Conservation (phyloP, 192 early-diverging fungal genomes). For the Thamnidium elegans region DNA sequence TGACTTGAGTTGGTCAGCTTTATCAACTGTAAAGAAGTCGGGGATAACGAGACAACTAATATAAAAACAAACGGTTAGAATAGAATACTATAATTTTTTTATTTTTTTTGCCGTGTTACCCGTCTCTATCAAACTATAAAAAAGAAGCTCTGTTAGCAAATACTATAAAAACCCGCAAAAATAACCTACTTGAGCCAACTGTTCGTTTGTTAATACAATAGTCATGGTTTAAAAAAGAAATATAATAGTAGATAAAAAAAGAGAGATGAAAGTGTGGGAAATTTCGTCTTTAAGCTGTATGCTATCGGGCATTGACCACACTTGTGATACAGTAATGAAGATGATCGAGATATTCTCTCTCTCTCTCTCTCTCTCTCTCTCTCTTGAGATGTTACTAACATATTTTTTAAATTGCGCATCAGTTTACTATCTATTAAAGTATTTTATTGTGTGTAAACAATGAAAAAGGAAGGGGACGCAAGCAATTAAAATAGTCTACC, state of each 20-base stretch:
- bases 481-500: too few species aligned
- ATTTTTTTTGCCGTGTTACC: not conserved
- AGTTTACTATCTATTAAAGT: too few species aligned
- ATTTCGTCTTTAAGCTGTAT: too few species aligned
- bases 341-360: too few species aligned
- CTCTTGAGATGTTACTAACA: too few species aligned
- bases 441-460: too few species aligned
- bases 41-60: constrained; percentile 60
- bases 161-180: not conserved
- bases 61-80: not conserved
- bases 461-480: too few species aligned
- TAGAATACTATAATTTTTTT: not conserved
- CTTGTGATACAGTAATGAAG: too few species aligned
- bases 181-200: constrained; percentile 1
- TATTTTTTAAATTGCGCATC: too few species aligned
- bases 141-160: not conserved
- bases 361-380: too few species aligned
- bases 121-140: constrained; percentile 20
- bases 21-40: constrained; percentile 59
- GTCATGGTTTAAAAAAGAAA: not conserved
- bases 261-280: not conserved
- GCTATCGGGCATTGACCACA: too few species aligned
- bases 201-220: not conserved
- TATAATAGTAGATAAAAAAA: not conserved
- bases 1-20: constrained; percentile 41